phyloP scores from a whole-genome alignment of 129 eudicot species.

The Tagetes patula region DNA sequence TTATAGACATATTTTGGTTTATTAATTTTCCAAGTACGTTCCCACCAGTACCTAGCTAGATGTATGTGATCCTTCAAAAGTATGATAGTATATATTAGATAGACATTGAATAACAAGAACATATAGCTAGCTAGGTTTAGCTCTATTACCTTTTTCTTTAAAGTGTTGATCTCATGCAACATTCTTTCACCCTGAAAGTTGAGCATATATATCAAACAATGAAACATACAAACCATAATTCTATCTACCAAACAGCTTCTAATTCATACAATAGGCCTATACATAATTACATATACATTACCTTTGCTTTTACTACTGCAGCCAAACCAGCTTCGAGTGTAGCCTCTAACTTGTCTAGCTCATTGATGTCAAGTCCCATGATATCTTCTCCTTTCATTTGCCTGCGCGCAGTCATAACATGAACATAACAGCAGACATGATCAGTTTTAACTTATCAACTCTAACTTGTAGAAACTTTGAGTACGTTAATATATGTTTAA shows the following conservation, averaged over 20 bases:
- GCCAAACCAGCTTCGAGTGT: constrained; percentile 30
- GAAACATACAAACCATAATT: neutral
- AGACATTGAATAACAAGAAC: neutral
- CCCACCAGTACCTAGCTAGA: no score
- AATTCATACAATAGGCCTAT: constrained; percentile 18
- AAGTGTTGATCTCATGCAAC: constrained; percentile 24
- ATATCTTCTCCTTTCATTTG: constrained; percentile 38
- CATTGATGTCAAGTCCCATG: constrained; percentile 29
- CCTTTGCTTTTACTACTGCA: constrained; percentile 32
- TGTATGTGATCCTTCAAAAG: no score
- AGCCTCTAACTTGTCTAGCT: constrained; percentile 31
- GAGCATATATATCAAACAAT: neutral
- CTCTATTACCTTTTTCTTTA: constrained; percentile 30
- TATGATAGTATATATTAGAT: no score
- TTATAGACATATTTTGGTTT: no score
- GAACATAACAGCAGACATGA: neutral
- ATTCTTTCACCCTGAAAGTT: constrained; percentile 29
- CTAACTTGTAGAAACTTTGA: neutral
- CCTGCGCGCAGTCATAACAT: constrained; percentile 11
- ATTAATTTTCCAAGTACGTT: no score
- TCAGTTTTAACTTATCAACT: neutral
- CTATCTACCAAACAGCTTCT: neutral
- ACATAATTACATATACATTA: neutral
- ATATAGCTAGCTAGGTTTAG: constrained; percentile 6
- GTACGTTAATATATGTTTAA: neutral